phyloP scores from a whole-genome alignment of 306 rosid species.

The Cicer arietinum region DNA sequence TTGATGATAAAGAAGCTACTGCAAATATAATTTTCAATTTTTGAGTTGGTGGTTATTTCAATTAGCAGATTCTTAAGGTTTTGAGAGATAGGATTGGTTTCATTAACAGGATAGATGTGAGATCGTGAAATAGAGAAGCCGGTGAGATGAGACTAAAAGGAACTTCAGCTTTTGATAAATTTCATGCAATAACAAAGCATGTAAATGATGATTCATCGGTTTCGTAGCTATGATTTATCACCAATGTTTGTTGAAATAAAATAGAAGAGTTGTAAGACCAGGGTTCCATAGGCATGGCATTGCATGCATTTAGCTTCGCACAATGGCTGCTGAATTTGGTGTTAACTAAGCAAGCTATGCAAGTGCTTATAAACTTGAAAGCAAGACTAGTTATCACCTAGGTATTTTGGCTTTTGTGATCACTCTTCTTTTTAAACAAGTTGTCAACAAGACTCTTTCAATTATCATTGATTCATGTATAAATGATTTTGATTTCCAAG shows the following conservation, averaged over 20 bases:
- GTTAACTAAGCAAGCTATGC: conserved; percentile 11
- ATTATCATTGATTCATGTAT: conserved; percentile 15
- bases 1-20: conserved; percentile 9
- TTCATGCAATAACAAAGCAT: background rate
- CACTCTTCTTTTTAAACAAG: conserved; percentile 8
- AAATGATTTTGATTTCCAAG: conserved; percentile 20
- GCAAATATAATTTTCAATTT: conserved; percentile 18
- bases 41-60: conserved; percentile 2
- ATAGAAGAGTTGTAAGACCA: background rate
- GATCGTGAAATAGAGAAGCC: conserved; percentile 11
- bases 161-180: background rate
- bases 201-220: background rate
- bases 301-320: conserved; percentile 4
- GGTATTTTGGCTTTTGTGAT: conserved; percentile 9
- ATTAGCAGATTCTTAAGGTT: conserved; percentile 5
- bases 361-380: background rate
- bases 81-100: conserved; percentile 12
- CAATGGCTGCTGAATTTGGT: background rate
- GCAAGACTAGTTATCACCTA: conserved; percentile 25
- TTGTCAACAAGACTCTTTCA: conserved; percentile 8
- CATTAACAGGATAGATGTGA: conserved; percentile 22
- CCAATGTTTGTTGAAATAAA: conserved; percentile 12
- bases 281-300: background rate
- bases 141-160: conserved; percentile 13
- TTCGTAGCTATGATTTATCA: conserved; percentile 1